Conservation (phyloP, 805 yeast genomes). For the Saccharomycopsis amapae region DNA sequence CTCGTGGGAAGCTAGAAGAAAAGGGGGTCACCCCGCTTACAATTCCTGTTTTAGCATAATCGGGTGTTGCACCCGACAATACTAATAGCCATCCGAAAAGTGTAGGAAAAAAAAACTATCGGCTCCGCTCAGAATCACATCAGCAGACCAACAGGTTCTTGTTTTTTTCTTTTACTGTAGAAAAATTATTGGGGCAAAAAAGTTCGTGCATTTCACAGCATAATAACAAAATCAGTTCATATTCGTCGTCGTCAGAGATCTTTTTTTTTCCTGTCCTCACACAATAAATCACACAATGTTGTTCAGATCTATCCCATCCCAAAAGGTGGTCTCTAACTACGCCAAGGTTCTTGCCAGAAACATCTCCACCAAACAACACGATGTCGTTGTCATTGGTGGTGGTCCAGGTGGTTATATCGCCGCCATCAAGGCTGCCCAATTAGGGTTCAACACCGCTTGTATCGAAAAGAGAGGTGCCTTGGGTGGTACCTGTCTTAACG, state of each 20-base stretch:
- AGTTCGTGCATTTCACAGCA: too few species aligned
- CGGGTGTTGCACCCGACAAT: too few species aligned
- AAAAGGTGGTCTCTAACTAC: constrained; percentile 13
- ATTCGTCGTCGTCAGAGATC: neutral
- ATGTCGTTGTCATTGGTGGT: constrained; percentile 93
- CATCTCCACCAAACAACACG: constrained; percentile 53
- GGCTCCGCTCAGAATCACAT: too few species aligned
- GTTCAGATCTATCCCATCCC: constrained; percentile 5
- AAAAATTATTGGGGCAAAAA: neutral
- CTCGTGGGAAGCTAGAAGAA: too few species aligned
- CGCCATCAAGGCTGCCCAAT: constrained; percentile 97
- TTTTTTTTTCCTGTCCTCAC: neutral
- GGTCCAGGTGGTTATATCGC: constrained; percentile 99
- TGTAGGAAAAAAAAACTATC: too few species aligned
- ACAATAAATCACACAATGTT: constrained; percentile 4
- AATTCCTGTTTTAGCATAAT: too few species aligned
- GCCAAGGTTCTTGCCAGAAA: constrained; percentile 18
- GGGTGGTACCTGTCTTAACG: constrained; percentile 98
- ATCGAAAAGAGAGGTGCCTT: constrained; percentile 92
- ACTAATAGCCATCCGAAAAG: too few species aligned
- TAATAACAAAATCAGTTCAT: too few species aligned
- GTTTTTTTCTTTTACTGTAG: neutral
- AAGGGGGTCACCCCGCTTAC: too few species aligned
- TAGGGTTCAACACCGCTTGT: constrained; percentile 92
- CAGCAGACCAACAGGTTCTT: neutral